Evolutionary conservation across 805 yeast genomes (phyloP), one percentile per base, ranked within the genome.

Genomic region (Saturnispora quitensis): DNA sequence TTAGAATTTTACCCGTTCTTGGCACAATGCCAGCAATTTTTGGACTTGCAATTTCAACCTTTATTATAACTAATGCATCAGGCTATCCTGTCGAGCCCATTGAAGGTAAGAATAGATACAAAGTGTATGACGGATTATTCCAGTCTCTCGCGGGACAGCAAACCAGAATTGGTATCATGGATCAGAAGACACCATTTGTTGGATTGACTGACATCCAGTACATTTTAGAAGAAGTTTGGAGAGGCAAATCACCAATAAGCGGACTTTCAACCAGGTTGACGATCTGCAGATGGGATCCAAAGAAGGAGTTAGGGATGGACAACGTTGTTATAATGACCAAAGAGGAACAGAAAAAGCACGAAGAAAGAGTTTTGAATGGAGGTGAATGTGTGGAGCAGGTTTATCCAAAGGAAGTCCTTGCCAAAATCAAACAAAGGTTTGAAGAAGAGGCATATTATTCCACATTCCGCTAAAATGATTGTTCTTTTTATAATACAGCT

Each of bases 11-110:
- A 52, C 99, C 99, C 0, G 99, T 93, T 0, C 70, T 93, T 56
- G 98, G 99, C 3, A 88, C 99, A 0, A 81, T 93, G 84, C 99
- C 99, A 1, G 97, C 93, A 9, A 84, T 91, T 68, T 93, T 93
- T 71, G 99, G 98, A 1, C 74, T 93, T 46, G 80, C 96, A 0
- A 77, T 91, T 52, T 95, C 96, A 3, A 85, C 97, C 0, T 83
- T 87, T 69, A 72, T 93, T 22, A 68, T 93, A 35, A 86, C 95
- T 2, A 69, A 76, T 3, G 81, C 89, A 8, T 81, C 96, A 1
- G 97, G 93, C 1, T 93, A 93, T 64, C 93, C 95, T 24, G 80
- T 84, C 50, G 97, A 91, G 56, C 93, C 96, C 48, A 79, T 88
- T 43, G 96, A 89, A 58, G 96, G 96, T 8, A 89, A 89, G 65